These are phyloP conservation scores for Mycena filopes DNA, from an alignment of 768 basidiomycete species.

Conservation along the genomic window DNA sequence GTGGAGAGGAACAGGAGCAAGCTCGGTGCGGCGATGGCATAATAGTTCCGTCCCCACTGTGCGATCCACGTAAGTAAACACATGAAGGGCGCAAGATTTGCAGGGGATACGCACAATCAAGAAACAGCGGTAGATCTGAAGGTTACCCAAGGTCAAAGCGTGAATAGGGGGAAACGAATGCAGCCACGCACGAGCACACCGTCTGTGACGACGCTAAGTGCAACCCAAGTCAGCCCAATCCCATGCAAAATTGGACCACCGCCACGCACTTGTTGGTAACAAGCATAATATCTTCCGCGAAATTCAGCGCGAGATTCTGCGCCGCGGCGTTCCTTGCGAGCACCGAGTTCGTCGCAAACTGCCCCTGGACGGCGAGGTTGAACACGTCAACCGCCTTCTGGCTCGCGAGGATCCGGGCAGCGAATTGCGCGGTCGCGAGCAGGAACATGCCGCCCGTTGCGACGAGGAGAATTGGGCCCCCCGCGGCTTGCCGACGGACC, in stretches of 20 bases:
- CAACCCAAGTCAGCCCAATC: no score
- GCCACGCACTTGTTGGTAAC: constrained; percentile 31
- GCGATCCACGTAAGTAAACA: neutral
- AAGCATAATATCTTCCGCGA: constrained; percentile 27
- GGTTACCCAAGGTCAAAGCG: neutral
- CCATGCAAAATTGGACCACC: no score
- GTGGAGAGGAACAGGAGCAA: constrained; percentile 21
- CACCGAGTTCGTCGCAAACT: neutral
- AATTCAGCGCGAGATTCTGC: constrained; percentile 12
- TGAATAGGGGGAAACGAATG: neutral
- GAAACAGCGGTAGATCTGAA: constrained; percentile 31
- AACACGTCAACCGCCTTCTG: constrained; percentile 5
- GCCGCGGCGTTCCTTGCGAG: constrained; percentile 5
- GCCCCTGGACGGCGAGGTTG: constrained; percentile 16
- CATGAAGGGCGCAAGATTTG: neutral
- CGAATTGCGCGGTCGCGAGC: constrained; percentile 22
- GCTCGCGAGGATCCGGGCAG: constrained; percentile 11
- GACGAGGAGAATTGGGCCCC: constrained; percentile 2
- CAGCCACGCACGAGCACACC: constrained; percentile 25
- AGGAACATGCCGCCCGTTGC: constrained; percentile 21
- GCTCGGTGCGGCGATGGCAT: constrained; percentile 12
- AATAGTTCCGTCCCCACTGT: constrained; percentile 28
- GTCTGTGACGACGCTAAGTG: constrained; percentile 22
- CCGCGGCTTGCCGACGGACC: constrained; percentile 1
- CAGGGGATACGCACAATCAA: constrained; percentile 19